Evolutionary conservation across 345 rosid species (phyloP).

Genomic region (Lepidium sativum): DNA sequence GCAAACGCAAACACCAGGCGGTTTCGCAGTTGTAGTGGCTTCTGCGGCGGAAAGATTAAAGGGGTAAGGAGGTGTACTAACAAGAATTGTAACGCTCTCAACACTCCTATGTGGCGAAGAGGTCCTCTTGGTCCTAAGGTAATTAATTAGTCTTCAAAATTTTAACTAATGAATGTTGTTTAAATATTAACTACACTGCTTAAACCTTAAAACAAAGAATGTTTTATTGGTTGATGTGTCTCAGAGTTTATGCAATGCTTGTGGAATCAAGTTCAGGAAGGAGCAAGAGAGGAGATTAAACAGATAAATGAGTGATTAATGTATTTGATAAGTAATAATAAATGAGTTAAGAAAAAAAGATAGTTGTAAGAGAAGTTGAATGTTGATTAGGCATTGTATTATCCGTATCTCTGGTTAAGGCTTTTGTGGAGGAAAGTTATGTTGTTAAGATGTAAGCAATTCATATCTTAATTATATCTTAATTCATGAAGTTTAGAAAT

Average conservation of each 20-base stretch:
- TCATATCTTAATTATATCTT: neutral
- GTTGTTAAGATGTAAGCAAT: neutral
- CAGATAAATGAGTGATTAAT: neutral
- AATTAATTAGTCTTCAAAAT: neutral
- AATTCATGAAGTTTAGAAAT: neutral
- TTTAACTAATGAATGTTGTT: neutral
- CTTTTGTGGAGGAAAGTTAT: neutral
- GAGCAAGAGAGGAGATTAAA: conserved; percentile 9
- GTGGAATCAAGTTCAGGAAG: conserved; percentile 29
- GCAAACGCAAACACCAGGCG: neutral
- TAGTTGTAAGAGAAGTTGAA: neutral
- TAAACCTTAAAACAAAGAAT: too few species aligned
- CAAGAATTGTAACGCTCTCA: conserved; percentile 1
- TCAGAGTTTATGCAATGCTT: conserved; percentile 27
- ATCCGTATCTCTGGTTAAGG: too few species aligned
- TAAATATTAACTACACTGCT: conserved; percentile 1
- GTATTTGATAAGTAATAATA: neutral
- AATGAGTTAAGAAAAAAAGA: too few species aligned
- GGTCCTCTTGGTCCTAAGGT: conserved; percentile 34
- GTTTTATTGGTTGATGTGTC: neutral
- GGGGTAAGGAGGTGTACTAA: conserved; percentile 6
- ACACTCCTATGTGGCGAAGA: conserved; percentile 30
- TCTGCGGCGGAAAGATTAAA: neutral
- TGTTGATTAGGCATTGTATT: neutral
- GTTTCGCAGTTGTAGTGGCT: neutral